A percentile compares a stretch with the other conserved stretches of the same genome.
phyloP scores from a whole-genome alignment of 1,139 yeast species.

The Pneumocystis wakefieldiae region DNA sequence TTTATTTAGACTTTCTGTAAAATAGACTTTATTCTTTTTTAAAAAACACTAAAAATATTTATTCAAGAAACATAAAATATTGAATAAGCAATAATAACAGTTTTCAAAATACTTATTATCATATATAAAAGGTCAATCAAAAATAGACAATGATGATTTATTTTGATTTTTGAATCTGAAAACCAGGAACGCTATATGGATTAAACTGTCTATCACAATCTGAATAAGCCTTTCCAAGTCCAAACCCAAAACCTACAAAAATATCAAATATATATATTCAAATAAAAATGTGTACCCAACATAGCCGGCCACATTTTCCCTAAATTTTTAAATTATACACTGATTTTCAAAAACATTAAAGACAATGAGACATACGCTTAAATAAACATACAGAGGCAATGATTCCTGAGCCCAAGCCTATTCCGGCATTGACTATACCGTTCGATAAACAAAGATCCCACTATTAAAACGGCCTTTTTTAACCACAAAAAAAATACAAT shows the following conservation, averaged over 20 bases:
- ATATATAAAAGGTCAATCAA: background rate
- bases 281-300: background rate
- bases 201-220: slow-evolving; percentile 12
- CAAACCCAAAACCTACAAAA: slow-evolving; percentile 13
- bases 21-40: background rate
- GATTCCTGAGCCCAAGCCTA: slow-evolving; percentile 95
- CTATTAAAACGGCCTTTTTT: slow-evolving; percentile 20
- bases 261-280: background rate
- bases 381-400: slow-evolving; percentile 80
- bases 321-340: background rate
- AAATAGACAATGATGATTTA: background rate
- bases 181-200: slow-evolving; percentile 9
- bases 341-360: background rate
- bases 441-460: slow-evolving; percentile 97
- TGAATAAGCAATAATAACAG: too few species aligned
- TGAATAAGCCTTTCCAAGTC: slow-evolving; percentile 12
- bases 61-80: background rate
- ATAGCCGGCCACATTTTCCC: slow-evolving; percentile 14
- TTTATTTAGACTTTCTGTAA: background rate
- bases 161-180: background rate
- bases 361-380: slow-evolving; percentile 34
- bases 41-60: background rate
- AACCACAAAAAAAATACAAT: background rate
- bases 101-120: background rate
- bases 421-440: slow-evolving; percentile 87